Evolutionary conservation across 768 basidiomycete species (phyloP), one percentile per base, ranked within the genome.

Genomic region (Podaxis sp.): DNA sequence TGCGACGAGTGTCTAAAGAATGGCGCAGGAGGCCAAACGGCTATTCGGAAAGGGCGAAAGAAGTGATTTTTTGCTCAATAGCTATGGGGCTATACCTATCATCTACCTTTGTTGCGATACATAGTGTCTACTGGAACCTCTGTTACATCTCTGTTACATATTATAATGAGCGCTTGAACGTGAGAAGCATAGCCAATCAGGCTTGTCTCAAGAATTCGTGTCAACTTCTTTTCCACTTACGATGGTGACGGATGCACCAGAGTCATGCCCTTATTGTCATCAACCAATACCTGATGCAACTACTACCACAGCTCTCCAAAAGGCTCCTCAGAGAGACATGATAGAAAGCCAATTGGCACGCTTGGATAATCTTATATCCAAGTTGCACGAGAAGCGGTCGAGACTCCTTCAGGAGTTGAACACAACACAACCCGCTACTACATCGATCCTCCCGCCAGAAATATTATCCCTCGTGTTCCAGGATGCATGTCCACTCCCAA

Each of bases 1-100:
- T 86, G 85, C 67, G 78, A 79, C 2, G 79, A 80, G 50, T 86
- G 85, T 64, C 64, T 68, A 50, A 78, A 80, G 24, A 74, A 71
- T 53, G 78, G 77, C 51, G 67, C 66, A 1, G 69, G 68, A 19
- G 70, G 63, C 19, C 63, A 55, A 56, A 56, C 72, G 13, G 75
- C 74, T 36, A 72, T 69, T 9, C 71, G 77, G 12, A 79, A 79
- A 69, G 74, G 76, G 25, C 75, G 79, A 52, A 80, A 78, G 64
- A 78, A 77, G 70, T 75, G 66, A 40, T 38, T 25, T 55, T 19
- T 22, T 33, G 33, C 17, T 19, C 19, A 17, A 5, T 17, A 19
- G 4, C 33, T 33, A 4, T 46, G 17, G 17, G 17, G 19, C 43
- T 46, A 46, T 46, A 8, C 6, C 41, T 17, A 15, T 6, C 5